Evolutionary conservation across 768 basidiomycete species (phyloP).

Genomic region (Tricholoma bakamatsutake): DNA sequence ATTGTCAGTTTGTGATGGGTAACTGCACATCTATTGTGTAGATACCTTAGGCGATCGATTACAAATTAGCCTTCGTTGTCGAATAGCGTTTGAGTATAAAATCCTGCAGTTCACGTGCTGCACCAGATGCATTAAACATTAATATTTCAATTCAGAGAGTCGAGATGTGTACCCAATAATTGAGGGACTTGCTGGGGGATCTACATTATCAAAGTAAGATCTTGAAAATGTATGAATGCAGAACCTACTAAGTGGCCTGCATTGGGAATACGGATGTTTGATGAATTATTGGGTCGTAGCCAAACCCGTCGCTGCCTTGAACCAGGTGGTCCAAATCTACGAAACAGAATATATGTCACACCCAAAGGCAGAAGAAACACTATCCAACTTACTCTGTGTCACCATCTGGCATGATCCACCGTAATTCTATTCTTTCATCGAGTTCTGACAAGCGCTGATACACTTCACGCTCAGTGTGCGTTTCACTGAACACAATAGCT

Average conservation of each 20-base stretch:
- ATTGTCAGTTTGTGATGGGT: too few relatives aligned
- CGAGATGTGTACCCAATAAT: conserved; percentile 20
- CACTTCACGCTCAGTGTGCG: conserved; percentile 32
- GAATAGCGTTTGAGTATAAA: conserved; percentile 7
- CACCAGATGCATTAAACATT: neutral
- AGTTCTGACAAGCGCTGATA: conserved; percentile 35
- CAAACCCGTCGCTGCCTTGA: conserved; percentile 34
- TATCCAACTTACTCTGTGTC: conserved; percentile 26
- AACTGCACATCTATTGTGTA: too few relatives aligned
- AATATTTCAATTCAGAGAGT: neutral
- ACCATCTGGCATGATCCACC: conserved; percentile 52
- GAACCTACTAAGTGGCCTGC: conserved; percentile 41
- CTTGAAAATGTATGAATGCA: neutral
- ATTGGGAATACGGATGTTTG: conserved; percentile 31
- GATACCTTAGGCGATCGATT: neutral
- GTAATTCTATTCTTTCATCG: conserved; percentile 43
- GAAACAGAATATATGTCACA: neutral
- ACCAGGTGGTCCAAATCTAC: conserved; percentile 28
- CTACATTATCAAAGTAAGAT: conserved; percentile 13
- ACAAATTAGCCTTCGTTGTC: conserved; percentile 4
- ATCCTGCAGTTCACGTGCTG: conserved; percentile 9
- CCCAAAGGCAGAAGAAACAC: neutral
- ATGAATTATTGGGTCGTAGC: conserved; percentile 35
- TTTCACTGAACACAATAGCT: conserved; percentile 55
- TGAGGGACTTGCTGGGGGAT: conserved; percentile 37